Conservation (phyloP, 2,329 filamentous ascomycete species). For the Alternaria gansuensis region DNA sequence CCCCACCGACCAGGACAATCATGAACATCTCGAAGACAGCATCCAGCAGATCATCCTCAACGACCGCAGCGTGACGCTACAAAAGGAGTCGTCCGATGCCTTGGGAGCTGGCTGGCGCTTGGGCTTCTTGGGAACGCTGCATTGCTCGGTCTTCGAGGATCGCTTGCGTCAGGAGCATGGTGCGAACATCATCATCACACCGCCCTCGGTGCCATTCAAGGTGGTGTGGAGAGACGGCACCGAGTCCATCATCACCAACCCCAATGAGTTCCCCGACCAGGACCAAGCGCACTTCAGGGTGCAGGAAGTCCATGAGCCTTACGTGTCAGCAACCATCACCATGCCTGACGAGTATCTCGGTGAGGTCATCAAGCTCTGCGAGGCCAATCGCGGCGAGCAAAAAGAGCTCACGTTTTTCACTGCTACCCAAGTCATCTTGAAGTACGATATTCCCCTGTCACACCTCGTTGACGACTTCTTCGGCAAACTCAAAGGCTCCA, state of each 20-base stretch:
- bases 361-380: slow-evolving; percentile 93
- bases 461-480: slow-evolving; percentile 97
- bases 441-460: slow-evolving; percentile 86
- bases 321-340: slow-evolving; percentile 84
- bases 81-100: slow-evolving; percentile 94
- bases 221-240: slow-evolving; percentile 80
- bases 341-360: slow-evolving; percentile 94
- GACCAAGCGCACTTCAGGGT: slow-evolving; percentile 65
- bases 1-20: slow-evolving; percentile 88
- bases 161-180: slow-evolving; percentile 93
- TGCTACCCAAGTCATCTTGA: slow-evolving; percentile 89
- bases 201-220: slow-evolving; percentile 92
- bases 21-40: slow-evolving; percentile 87
- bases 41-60: slow-evolving; percentile 94
- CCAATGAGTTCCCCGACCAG: slow-evolving; percentile 84
- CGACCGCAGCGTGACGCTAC: slow-evolving; percentile 90
- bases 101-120: slow-evolving; percentile 92
- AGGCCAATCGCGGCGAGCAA: slow-evolving; percentile 86
- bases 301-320: slow-evolving; percentile 73
- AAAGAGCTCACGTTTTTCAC: slow-evolving; percentile 91
- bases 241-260: slow-evolving; percentile 83
- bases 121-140: slow-evolving; percentile 93
- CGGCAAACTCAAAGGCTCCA: slow-evolving; percentile 90
- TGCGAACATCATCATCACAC: slow-evolving; percentile 93
- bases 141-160: slow-evolving; percentile 99